These are phyloP conservation scores for Dendrobium chrysotoxum DNA, from an alignment of 106 monocot genomes.

Conservation along the genomic window DNA sequence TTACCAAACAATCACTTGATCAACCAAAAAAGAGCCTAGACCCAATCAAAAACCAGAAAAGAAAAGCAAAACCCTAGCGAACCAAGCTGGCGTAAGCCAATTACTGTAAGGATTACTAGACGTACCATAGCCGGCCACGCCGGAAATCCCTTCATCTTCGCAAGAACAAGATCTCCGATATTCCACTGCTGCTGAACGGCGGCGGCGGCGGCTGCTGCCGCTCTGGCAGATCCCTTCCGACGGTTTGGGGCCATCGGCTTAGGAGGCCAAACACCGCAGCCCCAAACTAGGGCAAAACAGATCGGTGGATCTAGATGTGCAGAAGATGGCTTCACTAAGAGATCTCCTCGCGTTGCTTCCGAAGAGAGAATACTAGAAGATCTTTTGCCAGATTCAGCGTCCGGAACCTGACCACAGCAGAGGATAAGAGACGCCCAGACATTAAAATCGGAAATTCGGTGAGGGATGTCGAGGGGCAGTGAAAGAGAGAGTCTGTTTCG, in stretches of 20 bases:
- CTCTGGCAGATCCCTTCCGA: slow-evolving; percentile 48
- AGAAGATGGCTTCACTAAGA: neutral
- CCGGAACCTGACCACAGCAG: neutral
- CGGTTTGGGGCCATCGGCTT: slow-evolving; percentile 62
- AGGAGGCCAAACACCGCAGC: slow-evolving; percentile 3
- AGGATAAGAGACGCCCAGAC: neutral
- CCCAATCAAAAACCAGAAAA: slow-evolving; percentile 2
- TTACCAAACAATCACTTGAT: neutral
- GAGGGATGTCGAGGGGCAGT: neutral
- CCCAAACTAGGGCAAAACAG: slow-evolving; percentile 28
- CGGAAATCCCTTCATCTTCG: slow-evolving; percentile 99
- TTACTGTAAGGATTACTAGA: neutral
- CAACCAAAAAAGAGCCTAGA: neutral
- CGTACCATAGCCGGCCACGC: slow-evolving; percentile 94
- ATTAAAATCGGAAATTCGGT: neutral
- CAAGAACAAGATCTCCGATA: slow-evolving; percentile 96
- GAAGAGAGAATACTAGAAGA: neutral
- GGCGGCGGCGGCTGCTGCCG: slow-evolving; percentile 51
- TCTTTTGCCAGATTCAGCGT: slow-evolving; percentile 1
- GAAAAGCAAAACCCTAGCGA: slow-evolving; percentile 3
- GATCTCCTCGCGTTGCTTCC: neutral
- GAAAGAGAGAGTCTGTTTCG: neutral
- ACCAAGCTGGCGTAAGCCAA: neutral
- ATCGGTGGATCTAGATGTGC: slow-evolving; percentile 5
- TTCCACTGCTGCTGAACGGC: slow-evolving; percentile 84